Conservation (phyloP, 352 stramenopile genomes). For the Globisporangium cylindrosporum region DNA sequence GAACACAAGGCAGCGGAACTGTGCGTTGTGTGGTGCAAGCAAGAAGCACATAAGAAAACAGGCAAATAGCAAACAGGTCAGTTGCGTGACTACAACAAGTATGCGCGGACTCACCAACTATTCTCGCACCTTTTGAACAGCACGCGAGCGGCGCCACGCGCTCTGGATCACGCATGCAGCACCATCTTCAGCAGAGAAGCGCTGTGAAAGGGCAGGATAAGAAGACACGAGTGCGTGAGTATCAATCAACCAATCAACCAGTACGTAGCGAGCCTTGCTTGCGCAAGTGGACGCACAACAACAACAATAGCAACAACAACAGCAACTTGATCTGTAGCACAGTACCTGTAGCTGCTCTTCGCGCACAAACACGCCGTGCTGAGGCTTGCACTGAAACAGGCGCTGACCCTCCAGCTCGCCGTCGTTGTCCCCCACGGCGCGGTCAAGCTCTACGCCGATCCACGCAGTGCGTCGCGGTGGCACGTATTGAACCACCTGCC, state of each 20-base stretch:
- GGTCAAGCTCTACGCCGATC: slow-evolving; percentile 86
- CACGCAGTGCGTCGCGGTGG: slow-evolving; percentile 43
- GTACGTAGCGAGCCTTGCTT: neutral
- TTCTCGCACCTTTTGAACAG: slow-evolving; percentile 57
- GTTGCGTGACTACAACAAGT: neutral
- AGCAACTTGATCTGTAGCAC: neutral
- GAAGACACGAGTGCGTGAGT: neutral
- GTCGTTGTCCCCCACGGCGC: slow-evolving; percentile 72
- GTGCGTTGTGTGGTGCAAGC: neutral
- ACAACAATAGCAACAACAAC: neutral
- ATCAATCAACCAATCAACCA: neutral
- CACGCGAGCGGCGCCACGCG: slow-evolving; percentile 62
- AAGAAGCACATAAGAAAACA: neutral
- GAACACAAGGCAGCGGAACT: slow-evolving; percentile 76
- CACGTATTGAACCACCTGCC: slow-evolving; percentile 66
- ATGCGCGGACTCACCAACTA: neutral
- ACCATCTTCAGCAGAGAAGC: slow-evolving; percentile 72
- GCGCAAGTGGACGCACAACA: neutral
- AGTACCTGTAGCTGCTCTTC: slow-evolving; percentile 69
- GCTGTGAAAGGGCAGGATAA: slow-evolving; percentile 27
- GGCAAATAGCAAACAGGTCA: neutral
- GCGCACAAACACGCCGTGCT: slow-evolving; percentile 84
- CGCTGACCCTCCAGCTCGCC: slow-evolving; percentile 66
- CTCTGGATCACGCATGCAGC: slow-evolving; percentile 80
- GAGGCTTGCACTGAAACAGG: slow-evolving; percentile 80